Conservation (phyloP, 2,329 filamentous ascomycete genomes). For the Fusarium metavorans region DNA sequence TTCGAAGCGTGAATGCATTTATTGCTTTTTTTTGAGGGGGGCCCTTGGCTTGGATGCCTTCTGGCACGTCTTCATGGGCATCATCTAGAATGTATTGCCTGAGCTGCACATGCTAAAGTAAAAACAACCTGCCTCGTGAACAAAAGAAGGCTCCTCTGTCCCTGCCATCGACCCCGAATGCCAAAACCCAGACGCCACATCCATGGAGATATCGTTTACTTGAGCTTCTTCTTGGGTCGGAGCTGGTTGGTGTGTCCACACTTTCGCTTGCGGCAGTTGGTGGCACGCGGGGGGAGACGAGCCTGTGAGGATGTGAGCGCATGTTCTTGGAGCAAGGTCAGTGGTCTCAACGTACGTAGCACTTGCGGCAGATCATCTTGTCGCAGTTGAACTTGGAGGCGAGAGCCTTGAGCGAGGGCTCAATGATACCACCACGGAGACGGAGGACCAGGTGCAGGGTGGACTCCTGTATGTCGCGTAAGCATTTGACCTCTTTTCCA, state of each 20-base stretch:
- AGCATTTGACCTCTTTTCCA: constrained; percentile 40
- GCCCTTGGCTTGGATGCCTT: constrained; percentile 32
- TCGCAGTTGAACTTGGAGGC: constrained; percentile 99
- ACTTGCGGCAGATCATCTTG: constrained; percentile 99
- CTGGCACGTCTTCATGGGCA: constrained; percentile 46
- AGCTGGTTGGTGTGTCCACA: constrained; percentile 99
- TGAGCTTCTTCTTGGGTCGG: constrained; percentile 99
- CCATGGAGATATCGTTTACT: constrained; percentile 65
- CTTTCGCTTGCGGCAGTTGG: constrained; percentile 99
- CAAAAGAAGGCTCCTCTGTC: constrained; percentile 49
- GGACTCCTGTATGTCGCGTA: constrained; percentile 76
- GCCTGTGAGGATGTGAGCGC: constrained; percentile 56
- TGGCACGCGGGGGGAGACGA: constrained; percentile 96
- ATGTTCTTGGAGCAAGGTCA: background rate
- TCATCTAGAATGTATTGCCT: constrained; percentile 54
- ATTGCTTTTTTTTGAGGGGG: constrained; percentile 34
- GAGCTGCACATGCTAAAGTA: constrained; percentile 55
- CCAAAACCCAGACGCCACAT: constrained; percentile 61
- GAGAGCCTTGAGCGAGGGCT: constrained; percentile 98
- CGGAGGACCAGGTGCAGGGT: constrained; percentile 98
- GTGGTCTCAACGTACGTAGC: constrained; percentile 80
- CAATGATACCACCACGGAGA: constrained; percentile 99
- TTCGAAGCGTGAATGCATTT: constrained; percentile 39
- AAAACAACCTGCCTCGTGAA: constrained; percentile 55
- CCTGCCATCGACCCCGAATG: constrained; percentile 54